Evolutionary conservation across 495 filamentous ascomycete species (phyloP).

Genomic region (Talaromyces adpressus): DNA sequence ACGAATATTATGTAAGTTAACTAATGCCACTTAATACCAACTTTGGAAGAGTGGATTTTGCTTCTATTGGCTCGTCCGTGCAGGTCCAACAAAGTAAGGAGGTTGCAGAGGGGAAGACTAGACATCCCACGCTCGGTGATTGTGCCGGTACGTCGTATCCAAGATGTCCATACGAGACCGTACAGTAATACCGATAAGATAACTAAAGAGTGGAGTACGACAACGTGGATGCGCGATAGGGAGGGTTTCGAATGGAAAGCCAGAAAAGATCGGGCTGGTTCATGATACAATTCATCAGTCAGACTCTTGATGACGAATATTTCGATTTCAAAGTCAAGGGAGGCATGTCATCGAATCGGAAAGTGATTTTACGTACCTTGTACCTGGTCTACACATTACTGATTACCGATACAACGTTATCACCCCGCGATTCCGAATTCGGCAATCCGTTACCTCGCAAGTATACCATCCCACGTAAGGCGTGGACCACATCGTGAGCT

Average conservation of each 20-base stretch:
- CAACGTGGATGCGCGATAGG: not conserved
- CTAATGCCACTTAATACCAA: not conserved
- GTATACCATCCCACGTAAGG: not conserved
- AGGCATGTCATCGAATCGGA: no score
- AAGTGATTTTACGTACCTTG: not conserved
- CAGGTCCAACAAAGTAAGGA: not conserved
- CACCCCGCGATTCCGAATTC: not conserved
- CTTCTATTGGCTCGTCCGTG: not conserved
- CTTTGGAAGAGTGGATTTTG: no score
- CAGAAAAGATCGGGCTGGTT: not conserved
- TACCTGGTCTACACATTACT: not conserved
- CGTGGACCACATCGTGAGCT: not conserved
- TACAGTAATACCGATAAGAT: not conserved
- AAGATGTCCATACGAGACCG: no score
- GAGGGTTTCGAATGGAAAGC: not conserved
- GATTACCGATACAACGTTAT: not conserved
- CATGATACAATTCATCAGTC: not conserved
- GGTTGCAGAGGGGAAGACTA: not conserved
- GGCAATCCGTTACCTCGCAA: not conserved
- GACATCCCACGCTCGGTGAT: not conserved
- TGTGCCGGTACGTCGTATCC: not conserved
- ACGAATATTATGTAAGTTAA: no score
- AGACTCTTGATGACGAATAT: no score
- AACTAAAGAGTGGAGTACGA: not conserved
- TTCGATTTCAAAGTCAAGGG: no score